Evolutionary conservation across 2,329 filamentous ascomycete genomes (phyloP).

Genomic region (Chlorencoelia australis): DNA sequence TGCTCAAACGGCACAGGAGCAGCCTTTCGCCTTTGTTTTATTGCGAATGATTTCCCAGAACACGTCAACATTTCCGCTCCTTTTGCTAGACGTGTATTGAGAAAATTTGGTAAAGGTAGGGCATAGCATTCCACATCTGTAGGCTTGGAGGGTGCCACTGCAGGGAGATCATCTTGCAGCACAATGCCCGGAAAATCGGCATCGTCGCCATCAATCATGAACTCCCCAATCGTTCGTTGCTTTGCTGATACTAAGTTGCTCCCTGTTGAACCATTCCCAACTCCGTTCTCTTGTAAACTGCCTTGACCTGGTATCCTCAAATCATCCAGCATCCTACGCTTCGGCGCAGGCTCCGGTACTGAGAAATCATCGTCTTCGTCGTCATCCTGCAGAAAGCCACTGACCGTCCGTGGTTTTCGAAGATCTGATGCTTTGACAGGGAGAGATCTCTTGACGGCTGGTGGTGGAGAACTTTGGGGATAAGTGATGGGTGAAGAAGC

Average conservation of each 20-base stretch:
- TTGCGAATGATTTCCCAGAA: slow-evolving; percentile 42
- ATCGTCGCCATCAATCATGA: slow-evolving; percentile 10
- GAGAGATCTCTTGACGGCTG: slow-evolving; percentile 30
- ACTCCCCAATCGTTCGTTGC: slow-evolving; percentile 9
- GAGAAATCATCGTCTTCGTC: slow-evolving; percentile 31
- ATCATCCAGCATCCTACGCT: slow-evolving; percentile 34
- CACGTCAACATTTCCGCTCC: slow-evolving; percentile 22
- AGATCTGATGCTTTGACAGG: slow-evolving; percentile 25
- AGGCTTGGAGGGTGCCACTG: background rate
- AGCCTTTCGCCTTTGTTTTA: slow-evolving; percentile 43
- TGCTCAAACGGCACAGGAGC: slow-evolving; percentile 49
- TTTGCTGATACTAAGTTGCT: background rate
- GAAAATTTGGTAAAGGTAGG: slow-evolving; percentile 16
- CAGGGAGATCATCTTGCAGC: slow-evolving; percentile 1
- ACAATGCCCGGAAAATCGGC: slow-evolving; percentile 3
- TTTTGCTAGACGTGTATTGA: slow-evolving; percentile 11
- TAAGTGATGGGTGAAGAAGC: slow-evolving; percentile 47
- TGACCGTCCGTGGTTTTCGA: slow-evolving; percentile 29
- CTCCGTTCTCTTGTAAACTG: background rate
- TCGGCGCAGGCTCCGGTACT: slow-evolving; percentile 30
- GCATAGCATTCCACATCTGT: no score
- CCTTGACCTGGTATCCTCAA: slow-evolving; percentile 4
- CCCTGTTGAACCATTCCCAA: background rate
- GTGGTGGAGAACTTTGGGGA: slow-evolving; percentile 22
- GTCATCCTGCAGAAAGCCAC: slow-evolving; percentile 37